phyloP scores from a whole-genome alignment of 768 basidiomycete genomes.

The Suillus lakei region DNA sequence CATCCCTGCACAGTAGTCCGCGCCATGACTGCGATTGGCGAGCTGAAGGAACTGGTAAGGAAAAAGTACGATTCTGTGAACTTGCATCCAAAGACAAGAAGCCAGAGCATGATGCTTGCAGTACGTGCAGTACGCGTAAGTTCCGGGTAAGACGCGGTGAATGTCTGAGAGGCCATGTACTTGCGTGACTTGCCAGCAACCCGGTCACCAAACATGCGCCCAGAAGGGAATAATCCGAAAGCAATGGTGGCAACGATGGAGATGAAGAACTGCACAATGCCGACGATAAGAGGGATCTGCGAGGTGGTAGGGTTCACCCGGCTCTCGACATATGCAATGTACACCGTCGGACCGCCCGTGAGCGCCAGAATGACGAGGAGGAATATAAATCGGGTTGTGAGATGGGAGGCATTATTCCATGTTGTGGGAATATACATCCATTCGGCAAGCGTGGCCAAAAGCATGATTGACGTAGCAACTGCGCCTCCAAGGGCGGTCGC shows the following conservation, averaged over 20 bases:
- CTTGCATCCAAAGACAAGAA: conserved; percentile 96
- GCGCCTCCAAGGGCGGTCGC: conserved; percentile 95
- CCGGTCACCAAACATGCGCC: conserved; percentile 98
- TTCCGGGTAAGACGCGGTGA: conserved; percentile 94
- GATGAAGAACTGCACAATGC: conserved; percentile 92
- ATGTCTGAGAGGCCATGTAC: conserved; percentile 98
- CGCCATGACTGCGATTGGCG: conserved; percentile 96
- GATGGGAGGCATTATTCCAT: conserved; percentile 98
- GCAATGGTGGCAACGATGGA: conserved; percentile 81
- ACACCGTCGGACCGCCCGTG: conserved; percentile 92
- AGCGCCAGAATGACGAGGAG: conserved; percentile 90
- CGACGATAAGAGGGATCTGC: conserved; percentile 87
- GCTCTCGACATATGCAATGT: conserved; percentile 85
- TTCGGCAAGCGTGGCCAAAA: conserved; percentile 90
- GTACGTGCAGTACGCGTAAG: conserved; percentile 73
- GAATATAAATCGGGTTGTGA: conserved; percentile 92
- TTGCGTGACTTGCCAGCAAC: conserved; percentile 97
- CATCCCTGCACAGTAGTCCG: conserved; percentile 93
- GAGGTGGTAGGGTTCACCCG: conserved; percentile 49
- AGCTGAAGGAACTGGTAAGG: conserved; percentile 94
- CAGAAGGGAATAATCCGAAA: conserved; percentile 92
- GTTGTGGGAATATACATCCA: conserved; percentile 98
- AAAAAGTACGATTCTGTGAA: conserved; percentile 98
- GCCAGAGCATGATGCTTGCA: conserved; percentile 88
- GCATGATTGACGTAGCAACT: conserved; percentile 93